Percentiles rank a stretch among this genome's conserved stretches.
These are phyloP conservation scores for Phoenix roebelenii DNA, from an alignment of 176 grass and related monocot species.

Conservation along the genomic window DNA sequence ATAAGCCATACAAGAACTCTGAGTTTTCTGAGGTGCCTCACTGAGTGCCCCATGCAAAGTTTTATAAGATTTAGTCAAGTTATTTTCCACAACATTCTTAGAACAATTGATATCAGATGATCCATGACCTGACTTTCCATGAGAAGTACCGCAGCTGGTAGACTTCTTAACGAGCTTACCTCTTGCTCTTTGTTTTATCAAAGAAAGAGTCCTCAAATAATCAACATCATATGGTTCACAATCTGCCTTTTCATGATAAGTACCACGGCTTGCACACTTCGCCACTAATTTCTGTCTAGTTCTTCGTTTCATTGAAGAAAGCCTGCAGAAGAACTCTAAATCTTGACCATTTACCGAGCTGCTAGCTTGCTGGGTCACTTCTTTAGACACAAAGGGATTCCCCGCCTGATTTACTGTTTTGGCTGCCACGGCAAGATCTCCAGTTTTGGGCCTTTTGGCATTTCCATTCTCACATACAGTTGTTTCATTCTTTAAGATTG, in stretches of 20 bases:
- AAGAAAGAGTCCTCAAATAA: conserved; percentile 27
- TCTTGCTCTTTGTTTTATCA: conserved; percentile 28
- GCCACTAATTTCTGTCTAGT: conserved; percentile 19
- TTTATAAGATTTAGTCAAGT: conserved; percentile 17
- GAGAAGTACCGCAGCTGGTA: conserved; percentile 12
- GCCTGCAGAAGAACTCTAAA: conserved; percentile 7
- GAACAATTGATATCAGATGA: conserved; percentile 28
- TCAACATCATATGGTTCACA: conserved; percentile 19
- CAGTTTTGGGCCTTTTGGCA: conserved; percentile 11
- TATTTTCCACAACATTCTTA: conserved; percentile 21
- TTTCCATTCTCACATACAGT: conserved; percentile 17
- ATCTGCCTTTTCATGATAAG: conserved; percentile 10
- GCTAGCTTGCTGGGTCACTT: background rate
- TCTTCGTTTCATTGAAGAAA: conserved; percentile 21
- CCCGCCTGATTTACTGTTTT: conserved; percentile 42
- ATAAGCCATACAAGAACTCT: no score
- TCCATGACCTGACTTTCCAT: conserved; percentile 9
- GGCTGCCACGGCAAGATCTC: conserved; percentile 20
- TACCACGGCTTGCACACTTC: conserved; percentile 16
- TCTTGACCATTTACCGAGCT: background rate
- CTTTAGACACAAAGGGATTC: conserved; percentile 24
- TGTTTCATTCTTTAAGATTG: conserved; percentile 9
- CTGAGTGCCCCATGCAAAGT: conserved; percentile 22
- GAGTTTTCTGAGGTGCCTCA: conserved; percentile 19
- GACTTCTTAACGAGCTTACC: conserved; percentile 21